These are phyloP conservation scores for Sparassis latifolia DNA, from an alignment of 1,284 basidiomycete genomes.

Conservation along the genomic window DNA sequence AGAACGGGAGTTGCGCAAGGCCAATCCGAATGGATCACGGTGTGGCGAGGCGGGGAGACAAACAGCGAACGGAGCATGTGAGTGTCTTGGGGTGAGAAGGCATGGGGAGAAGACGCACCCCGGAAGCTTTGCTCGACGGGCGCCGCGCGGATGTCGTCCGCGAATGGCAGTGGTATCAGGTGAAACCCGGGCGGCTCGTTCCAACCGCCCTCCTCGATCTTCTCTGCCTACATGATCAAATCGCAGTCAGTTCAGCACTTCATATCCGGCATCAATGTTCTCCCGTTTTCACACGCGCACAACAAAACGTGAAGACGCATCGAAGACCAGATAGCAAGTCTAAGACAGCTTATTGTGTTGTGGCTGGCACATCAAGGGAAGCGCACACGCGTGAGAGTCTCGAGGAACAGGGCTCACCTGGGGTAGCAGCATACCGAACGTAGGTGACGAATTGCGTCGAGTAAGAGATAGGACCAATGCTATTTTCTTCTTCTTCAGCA, in stretches of 20 bases:
- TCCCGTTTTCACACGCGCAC: not conserved
- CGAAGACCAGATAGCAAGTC: not conserved
- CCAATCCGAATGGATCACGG: not conserved
- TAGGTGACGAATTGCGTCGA: constrained; percentile 69
- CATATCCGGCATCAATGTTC: not conserved
- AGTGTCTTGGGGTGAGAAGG: not conserved
- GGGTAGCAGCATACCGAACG: constrained; percentile 83
- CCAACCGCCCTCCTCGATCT: constrained; percentile 68
- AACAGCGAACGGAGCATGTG: not conserved
- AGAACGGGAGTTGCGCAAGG: not conserved
- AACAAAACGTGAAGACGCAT: not conserved
- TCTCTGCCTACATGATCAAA: constrained; percentile 52
- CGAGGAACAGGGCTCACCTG: constrained; percentile 46
- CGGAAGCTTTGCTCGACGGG: constrained; percentile 52
- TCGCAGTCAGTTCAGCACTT: not conserved
- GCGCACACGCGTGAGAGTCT: constrained; percentile 1
- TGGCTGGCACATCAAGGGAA: not conserved
- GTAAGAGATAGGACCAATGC: constrained; percentile 73
- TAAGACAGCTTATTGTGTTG: not conserved
- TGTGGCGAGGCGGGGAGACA: not conserved
- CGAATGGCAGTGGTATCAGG: constrained; percentile 86
- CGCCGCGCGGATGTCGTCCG: constrained; percentile 86
- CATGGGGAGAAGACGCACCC: constrained; percentile 33
- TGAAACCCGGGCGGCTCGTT: constrained; percentile 88
- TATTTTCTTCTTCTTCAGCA: constrained; percentile 78